Evolutionary conservation across 1,139 yeast species (phyloP).

Genomic region (Hemisphaericaspora lyxosophila): DNA sequence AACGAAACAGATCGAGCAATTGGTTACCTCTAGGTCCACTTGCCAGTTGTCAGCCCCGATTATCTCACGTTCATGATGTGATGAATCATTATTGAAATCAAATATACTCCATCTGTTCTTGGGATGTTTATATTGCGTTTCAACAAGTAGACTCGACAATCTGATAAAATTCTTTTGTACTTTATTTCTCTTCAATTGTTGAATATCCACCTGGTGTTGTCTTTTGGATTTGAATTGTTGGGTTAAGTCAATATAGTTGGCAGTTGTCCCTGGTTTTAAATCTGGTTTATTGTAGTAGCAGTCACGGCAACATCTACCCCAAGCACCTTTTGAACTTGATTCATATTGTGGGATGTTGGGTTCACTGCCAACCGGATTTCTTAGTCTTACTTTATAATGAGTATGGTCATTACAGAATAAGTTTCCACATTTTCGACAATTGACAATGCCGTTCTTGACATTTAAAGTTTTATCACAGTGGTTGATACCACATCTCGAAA

Average conservation of each 20-base stretch:
- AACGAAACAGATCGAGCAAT: constrained; percentile 66
- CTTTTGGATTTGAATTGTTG: constrained; percentile 42
- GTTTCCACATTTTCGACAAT: constrained; percentile 72
- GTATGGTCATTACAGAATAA: constrained; percentile 70
- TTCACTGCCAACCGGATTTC: constrained; percentile 30
- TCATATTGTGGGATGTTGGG: constrained; percentile 40
- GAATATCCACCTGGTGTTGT: constrained; percentile 36
- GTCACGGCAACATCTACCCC: constrained; percentile 67
- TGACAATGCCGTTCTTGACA: constrained; percentile 52
- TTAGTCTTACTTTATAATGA: constrained; percentile 45
- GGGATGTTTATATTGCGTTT: constrained; percentile 16
- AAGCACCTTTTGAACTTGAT: constrained; percentile 44
- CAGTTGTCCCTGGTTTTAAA: constrained; percentile 37
- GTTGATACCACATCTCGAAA: constrained; percentile 32
- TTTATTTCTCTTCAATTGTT: constrained; percentile 52
- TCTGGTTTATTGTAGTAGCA: constrained; percentile 65
- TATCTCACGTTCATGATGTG: constrained; percentile 25
- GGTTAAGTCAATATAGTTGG: constrained; percentile 50
- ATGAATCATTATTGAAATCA: constrained; percentile 6
- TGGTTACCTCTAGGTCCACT: constrained; percentile 46
- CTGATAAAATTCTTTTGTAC: constrained; percentile 65
- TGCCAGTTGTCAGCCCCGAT: constrained; percentile 60
- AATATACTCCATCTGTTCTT: constrained; percentile 11
- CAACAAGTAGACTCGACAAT: constrained; percentile 26
- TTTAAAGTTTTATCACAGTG: constrained; percentile 43